Base-by-base conservation (phyloP, 257 asterid species). In the Linderniella brevidens region DNA sequence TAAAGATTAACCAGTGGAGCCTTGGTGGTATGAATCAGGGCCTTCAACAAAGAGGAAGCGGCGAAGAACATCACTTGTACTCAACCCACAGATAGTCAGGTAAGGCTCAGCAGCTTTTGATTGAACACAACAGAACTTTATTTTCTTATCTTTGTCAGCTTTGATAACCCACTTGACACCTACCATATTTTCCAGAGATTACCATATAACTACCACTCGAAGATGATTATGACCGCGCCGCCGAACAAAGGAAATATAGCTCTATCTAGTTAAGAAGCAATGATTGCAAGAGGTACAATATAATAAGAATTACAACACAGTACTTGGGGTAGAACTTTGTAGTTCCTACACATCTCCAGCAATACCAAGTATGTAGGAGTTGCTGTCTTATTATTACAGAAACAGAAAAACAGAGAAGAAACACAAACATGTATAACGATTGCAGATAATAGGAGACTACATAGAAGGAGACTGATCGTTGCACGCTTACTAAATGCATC, bases 71-170 rank as follows among this genome's bases (percentile, higher is more conserved):
- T 80, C 94, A 52, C 72, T 78, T 37, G 80, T 58, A 8, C 65
- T 68, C 66, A 78, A 65, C 32, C 90, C 93, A 69, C 80, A 54
- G 10, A 62, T 53, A 3, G 63, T 68, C 82, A 84, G 50, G 83
- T 84, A 88, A 56, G 87, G 98, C 62, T 78, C 90, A 12, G 95
- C 95, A 64, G 94, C 93, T 61, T 76, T 65, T 35, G 98, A 88
- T 48, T 84, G 98, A 57, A 88, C 54, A 50, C 98, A 88, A 59
- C 95, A 80, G 66, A 80, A 88, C 67, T 84, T 84, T 63, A 88
- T 78, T 70, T 72, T 80, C 68, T 63, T 77, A 59, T 78, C 79
- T 59, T 58, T 75, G 58, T 84, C 94, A 11, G 82, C 78, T 54
- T 59, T 32, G 58, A 88, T 88, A 50, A 80, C 69, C 93, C 92